phyloP scores from a whole-genome alignment of 2,329 filamentous ascomycete genomes.

The Diaporthe velutina region DNA sequence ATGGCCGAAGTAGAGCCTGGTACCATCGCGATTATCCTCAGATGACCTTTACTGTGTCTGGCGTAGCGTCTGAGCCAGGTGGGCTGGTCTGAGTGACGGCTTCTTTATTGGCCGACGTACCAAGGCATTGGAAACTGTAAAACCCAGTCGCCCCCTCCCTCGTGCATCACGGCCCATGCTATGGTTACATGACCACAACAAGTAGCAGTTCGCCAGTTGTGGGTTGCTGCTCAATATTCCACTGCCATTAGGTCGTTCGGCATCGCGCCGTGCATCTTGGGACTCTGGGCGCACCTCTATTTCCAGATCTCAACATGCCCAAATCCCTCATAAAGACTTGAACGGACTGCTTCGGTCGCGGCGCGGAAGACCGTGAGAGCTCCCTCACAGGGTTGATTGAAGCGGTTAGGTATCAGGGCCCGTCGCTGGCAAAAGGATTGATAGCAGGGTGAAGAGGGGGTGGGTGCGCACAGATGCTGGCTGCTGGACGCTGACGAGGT shows the following conservation, averaged over 20 bases:
- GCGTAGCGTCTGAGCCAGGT: constrained; percentile 26
- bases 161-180: constrained; percentile 32
- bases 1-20: constrained; percentile 31
- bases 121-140: constrained; percentile 36
- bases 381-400: not conserved
- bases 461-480: constrained; percentile 35
- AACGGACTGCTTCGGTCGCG: not conserved
- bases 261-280: not conserved
- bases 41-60: constrained; percentile 20
- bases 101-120: constrained; percentile 19
- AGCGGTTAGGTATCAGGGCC: not conserved
- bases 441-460: not conserved
- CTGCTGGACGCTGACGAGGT: constrained; percentile 24
- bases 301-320: not conserved
- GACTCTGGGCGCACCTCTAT: constrained; percentile 5
- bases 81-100: constrained; percentile 23
- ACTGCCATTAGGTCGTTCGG: constrained; percentile 1
- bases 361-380: not conserved
- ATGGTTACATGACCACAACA: constrained; percentile 30
- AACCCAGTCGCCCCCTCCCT: constrained; percentile 32
- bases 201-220: constrained; percentile 19
- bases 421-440: not conserved
- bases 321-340: not conserved
- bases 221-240: constrained; percentile 10
- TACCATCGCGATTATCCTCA: constrained; percentile 31